Conservation (phyloP, 805 yeast genomes). For the Yarrowia sp. region DNA sequence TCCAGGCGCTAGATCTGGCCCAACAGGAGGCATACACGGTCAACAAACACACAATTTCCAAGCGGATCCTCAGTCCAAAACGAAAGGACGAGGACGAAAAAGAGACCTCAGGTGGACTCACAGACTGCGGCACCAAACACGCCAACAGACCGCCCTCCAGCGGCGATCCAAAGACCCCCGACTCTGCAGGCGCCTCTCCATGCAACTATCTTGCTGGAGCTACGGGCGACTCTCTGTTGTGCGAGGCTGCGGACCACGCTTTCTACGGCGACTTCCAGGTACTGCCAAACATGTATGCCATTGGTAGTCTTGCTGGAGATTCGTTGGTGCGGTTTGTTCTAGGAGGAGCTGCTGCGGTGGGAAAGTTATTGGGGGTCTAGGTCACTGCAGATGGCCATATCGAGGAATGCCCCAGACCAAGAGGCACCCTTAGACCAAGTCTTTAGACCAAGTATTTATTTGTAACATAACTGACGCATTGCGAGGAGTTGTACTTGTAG, state of each 20-base stretch:
- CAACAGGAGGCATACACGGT: conserved; percentile 28
- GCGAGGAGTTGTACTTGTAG: too few relatives aligned
- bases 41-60: conserved; percentile 39
- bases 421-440: too few relatives aligned
- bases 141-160: neutral
- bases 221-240: neutral
- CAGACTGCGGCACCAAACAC: conserved; percentile 1
- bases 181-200: conserved; percentile 39
- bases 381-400: conserved; percentile 5
- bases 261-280: conserved; percentile 41
- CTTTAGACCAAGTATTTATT: conserved; percentile 1
- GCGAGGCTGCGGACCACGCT: neutral
- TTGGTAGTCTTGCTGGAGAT: conserved; percentile 49
- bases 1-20: conserved; percentile 8
- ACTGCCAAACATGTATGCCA: conserved; percentile 43
- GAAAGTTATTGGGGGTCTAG: conserved; percentile 45
- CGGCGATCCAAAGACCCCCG: conserved; percentile 22
- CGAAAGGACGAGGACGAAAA: neutral
- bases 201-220: neutral
- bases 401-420: too few relatives aligned
- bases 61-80: conserved; percentile 35
- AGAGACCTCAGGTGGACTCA: neutral
- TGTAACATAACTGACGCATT: conserved; percentile 26
- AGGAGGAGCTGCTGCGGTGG: conserved; percentile 47
- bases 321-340: conserved; percentile 47